phyloP scores from a whole-genome alignment of 1,284 basidiomycete species.

The Crucibulum parvulum region DNA sequence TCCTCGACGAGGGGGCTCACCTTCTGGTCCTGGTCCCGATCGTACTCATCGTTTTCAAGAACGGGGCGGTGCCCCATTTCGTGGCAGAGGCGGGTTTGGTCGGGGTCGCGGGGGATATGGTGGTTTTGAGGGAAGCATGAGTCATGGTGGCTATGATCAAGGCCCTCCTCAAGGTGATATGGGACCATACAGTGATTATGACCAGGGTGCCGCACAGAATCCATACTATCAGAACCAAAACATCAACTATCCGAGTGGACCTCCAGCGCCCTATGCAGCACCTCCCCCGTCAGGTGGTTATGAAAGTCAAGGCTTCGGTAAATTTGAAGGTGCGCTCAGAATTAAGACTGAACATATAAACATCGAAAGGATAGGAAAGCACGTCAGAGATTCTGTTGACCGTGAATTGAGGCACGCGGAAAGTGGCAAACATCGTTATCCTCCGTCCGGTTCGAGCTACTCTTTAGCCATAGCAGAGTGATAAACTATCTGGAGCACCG shows the following conservation, averaged over 20 bases:
- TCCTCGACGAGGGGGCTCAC: constrained; percentile 64
- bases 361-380: constrained; percentile 27
- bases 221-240: constrained; percentile 65
- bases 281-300: constrained; percentile 48
- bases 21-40: constrained; percentile 72
- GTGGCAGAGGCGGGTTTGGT: constrained; percentile 67
- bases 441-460: constrained; percentile 50
- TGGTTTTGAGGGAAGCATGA: constrained; percentile 58
- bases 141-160: constrained; percentile 67
- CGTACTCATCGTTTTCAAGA: constrained; percentile 71
- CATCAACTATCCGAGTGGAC: constrained; percentile 53
- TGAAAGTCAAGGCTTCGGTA: constrained; percentile 60
- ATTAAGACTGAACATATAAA: constrained; percentile 54
- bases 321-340: constrained; percentile 84
- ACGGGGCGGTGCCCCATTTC: constrained; percentile 59
- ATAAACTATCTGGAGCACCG: constrained; percentile 12
- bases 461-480: constrained; percentile 43
- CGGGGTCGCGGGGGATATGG: constrained; percentile 65
- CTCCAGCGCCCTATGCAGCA: constrained; percentile 49
- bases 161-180: constrained; percentile 62
- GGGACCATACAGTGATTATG: constrained; percentile 71
- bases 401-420: constrained; percentile 45
- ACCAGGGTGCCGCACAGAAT: constrained; percentile 57
- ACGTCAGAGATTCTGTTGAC: constrained; percentile 23
- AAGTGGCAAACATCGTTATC: constrained; percentile 27